Percentiles rank a stretch among this genome's conserved stretches.
Evolutionary conservation across 2,329 filamentous ascomycete genomes (phyloP).

Genomic region (Lecanicillium sp.): DNA sequence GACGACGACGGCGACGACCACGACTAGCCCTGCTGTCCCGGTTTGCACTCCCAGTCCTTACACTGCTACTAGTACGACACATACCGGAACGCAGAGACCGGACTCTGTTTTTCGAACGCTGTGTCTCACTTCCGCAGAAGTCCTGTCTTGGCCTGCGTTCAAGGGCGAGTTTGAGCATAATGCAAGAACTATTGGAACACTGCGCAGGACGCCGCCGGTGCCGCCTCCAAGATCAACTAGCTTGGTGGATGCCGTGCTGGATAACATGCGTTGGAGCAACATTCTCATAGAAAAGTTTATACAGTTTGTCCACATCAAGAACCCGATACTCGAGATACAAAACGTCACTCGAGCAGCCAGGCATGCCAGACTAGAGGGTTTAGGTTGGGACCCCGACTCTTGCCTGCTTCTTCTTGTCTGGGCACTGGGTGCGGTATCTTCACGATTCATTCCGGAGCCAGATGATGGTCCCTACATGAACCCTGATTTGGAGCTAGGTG

Average conservation of each 20-base stretch:
- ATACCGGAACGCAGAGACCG: no score
- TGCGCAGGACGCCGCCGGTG: background rate
- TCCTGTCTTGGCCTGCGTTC: background rate
- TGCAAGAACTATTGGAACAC: conserved; percentile 7
- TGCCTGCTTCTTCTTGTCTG: conserved; percentile 31
- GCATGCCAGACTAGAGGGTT: conserved; percentile 23
- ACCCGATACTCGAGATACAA: conserved; percentile 32
- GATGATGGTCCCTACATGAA: conserved; percentile 20
- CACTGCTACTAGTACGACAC: no score
- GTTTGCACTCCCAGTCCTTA: no score
- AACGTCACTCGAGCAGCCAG: conserved; percentile 21
- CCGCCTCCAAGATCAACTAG: background rate
- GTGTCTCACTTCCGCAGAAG: background rate
- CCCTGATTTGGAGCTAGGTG: conserved; percentile 20
- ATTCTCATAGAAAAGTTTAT: conserved; percentile 30
- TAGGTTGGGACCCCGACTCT: conserved; percentile 25
- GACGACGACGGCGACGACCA: conserved; percentile 5
- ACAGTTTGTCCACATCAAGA: conserved; percentile 31
- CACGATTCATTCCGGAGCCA: conserved; percentile 21
- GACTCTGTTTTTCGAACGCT: background rate
- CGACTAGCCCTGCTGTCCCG: background rate
- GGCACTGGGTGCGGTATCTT: conserved; percentile 23
- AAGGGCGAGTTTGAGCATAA: background rate
- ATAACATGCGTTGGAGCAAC: conserved; percentile 13
- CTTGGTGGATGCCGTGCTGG: background rate